Conservation (phyloP, 768 basidiomycete species). For the Hygrophoropsis aurantiaca region DNA sequence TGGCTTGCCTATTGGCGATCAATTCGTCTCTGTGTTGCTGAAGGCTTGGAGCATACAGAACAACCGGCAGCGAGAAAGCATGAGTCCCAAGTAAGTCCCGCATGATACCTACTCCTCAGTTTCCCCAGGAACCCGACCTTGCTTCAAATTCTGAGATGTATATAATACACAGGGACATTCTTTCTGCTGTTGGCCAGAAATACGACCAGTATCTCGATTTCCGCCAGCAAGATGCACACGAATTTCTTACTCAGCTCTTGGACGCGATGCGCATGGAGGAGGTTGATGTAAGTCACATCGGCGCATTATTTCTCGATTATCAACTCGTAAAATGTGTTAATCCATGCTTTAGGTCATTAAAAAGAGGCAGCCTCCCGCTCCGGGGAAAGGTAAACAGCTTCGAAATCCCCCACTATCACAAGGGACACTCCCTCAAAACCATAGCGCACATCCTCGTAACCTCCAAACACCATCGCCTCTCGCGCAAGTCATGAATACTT, state of each 20-base stretch:
- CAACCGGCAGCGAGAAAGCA: constrained; percentile 44
- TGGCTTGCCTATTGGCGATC: constrained; percentile 70
- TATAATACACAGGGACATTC: constrained; percentile 47
- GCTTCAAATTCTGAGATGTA: neutral
- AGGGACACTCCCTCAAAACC: neutral
- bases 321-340: neutral
- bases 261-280: constrained; percentile 97
- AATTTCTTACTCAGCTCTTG: constrained; percentile 84
- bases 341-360: constrained; percentile 67
- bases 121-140: constrained; percentile 1
- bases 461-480: neutral
- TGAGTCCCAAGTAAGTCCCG: constrained; percentile 66
- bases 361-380: constrained; percentile 53
- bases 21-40: constrained; percentile 59
- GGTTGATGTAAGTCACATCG: constrained; percentile 61
- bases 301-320: neutral
- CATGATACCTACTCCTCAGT: neutral
- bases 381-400: constrained; percentile 37
- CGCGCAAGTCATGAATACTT: neutral
- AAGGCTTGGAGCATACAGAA: constrained; percentile 67
- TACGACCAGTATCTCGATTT: constrained; percentile 95
- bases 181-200: constrained; percentile 73
- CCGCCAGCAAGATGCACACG: constrained; percentile 95
- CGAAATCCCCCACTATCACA: constrained; percentile 12
- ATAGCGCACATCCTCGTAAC: neutral